A percentile compares a stretch with the other conserved stretches of the same genome.
These are phyloP conservation scores for Talaromyces sp. DNA, from an alignment of 2,329 filamentous ascomycete genomes.

Conservation along the genomic window DNA sequence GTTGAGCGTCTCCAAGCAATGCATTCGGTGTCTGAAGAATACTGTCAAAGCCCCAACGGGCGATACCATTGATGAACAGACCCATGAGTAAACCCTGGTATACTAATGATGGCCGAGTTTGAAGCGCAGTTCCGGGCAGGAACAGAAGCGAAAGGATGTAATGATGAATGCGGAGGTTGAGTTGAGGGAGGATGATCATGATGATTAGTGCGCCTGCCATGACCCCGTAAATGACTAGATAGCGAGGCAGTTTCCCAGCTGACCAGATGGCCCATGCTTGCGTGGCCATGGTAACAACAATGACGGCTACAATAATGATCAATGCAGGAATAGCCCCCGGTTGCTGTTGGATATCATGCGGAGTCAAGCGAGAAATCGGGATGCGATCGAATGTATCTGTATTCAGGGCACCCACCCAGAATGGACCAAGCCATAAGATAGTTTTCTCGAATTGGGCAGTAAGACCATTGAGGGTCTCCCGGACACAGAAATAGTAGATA, in stretches of 20 bases:
- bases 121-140: slow-evolving; percentile 58
- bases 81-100: slow-evolving; percentile 63
- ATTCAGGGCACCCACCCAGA: slow-evolving; percentile 61
- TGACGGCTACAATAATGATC: slow-evolving; percentile 51
- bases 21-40: slow-evolving; percentile 58
- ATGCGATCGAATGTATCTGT: slow-evolving; percentile 65
- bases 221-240: slow-evolving; percentile 50
- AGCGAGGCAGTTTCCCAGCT: slow-evolving; percentile 57
- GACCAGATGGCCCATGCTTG: slow-evolving; percentile 58
- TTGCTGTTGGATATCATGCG: slow-evolving; percentile 60
- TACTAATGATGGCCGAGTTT: slow-evolving; percentile 58
- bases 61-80: slow-evolving; percentile 63
- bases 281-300: slow-evolving; percentile 54
- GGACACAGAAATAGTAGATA: slow-evolving; percentile 56
- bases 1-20: slow-evolving; percentile 41
- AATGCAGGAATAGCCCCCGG: slow-evolving; percentile 60
- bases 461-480: slow-evolving; percentile 50
- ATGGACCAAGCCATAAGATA: slow-evolving; percentile 59
- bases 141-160: slow-evolving; percentile 62
- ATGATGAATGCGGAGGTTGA: slow-evolving; percentile 63
- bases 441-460: slow-evolving; percentile 62
- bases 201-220: slow-evolving; percentile 49
- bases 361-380: slow-evolving; percentile 61
- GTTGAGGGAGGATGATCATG: slow-evolving; percentile 55
- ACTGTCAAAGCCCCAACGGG: slow-evolving; percentile 62